A percentile compares a stretch with the other conserved stretches of the same genome.
These are phyloP conservation scores for Ceratobasidium papillatum DNA, from an alignment of 1,284 basidiomycete genomes.

Conservation along the genomic window DNA sequence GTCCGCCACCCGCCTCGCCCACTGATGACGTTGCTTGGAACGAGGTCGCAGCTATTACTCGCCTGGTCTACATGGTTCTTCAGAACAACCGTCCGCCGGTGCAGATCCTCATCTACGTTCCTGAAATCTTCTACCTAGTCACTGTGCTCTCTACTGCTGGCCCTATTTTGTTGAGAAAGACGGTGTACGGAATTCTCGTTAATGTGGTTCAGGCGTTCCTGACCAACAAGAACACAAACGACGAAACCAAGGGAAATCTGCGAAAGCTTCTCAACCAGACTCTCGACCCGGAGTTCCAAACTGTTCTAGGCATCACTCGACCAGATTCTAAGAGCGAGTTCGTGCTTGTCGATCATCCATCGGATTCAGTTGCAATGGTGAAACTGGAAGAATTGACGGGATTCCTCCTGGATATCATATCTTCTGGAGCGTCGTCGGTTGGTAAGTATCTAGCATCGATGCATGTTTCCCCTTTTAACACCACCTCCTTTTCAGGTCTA, in stretches of 20 bases:
- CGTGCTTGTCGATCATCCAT: conserved; percentile 61
- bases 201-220: conserved; percentile 82
- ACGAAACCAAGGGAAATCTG: conserved; percentile 62
- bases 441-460: conserved; percentile 59
- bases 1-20: conserved; percentile 67
- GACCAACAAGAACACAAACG: conserved; percentile 66
- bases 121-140: conserved; percentile 82
- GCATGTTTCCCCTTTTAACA: not conserved
- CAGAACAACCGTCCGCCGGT: conserved; percentile 70
- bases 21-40: conserved; percentile 80
- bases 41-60: conserved; percentile 81
- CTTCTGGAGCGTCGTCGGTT: conserved; percentile 69
- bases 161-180: conserved; percentile 74
- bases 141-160: conserved; percentile 79
- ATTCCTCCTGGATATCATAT: conserved; percentile 71
- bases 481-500: conserved; percentile 64
- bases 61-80: conserved; percentile 75
- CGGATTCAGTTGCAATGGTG: conserved; percentile 70
- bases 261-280: conserved; percentile 69
- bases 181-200: conserved; percentile 81
- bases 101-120: conserved; percentile 79
- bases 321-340: conserved; percentile 72
- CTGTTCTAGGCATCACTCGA: conserved; percentile 76
- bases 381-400: conserved; percentile 72
- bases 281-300: conserved; percentile 64